Evolutionary conservation across 1,284 basidiomycete species (phyloP).

Genomic region (Trichosporon sp.): DNA sequence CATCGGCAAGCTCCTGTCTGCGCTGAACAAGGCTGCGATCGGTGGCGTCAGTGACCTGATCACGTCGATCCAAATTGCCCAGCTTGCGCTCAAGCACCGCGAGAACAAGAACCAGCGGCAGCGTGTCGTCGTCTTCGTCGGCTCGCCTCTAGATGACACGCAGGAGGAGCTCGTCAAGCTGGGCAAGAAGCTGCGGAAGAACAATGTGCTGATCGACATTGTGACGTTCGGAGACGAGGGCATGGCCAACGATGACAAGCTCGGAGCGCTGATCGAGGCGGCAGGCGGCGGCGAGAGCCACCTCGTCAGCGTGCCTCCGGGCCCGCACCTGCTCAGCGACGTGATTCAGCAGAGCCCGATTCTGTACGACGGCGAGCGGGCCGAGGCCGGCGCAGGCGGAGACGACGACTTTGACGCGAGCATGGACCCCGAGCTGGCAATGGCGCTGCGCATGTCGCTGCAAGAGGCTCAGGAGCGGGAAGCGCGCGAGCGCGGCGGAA

Average conservation of each 20-base stretch:
- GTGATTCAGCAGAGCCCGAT: conserved; percentile 73
- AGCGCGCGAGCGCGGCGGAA: conserved; percentile 12
- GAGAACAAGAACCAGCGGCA: conserved; percentile 98
- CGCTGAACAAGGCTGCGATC: conserved; percentile 68
- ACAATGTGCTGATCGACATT: conserved; percentile 93
- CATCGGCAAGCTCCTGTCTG: conserved; percentile 81
- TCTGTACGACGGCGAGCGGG: conserved; percentile 58
- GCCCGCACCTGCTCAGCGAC: conserved; percentile 76
- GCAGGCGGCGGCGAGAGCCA: conserved; percentile 54
- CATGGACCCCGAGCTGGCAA: conserved; percentile 92
- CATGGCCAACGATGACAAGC: conserved; percentile 45
- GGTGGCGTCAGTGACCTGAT: conserved; percentile 76
- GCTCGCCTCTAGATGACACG: conserved; percentile 69
- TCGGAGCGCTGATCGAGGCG: conserved; percentile 47
- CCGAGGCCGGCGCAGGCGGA: conserved; percentile 59
- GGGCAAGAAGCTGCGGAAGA: conserved; percentile 98
- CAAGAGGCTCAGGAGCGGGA: conserved; percentile 79
- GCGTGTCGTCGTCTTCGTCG: conserved; percentile 88
- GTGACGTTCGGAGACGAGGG: conserved; percentile 61
- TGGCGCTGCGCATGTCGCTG: conserved; percentile 96
- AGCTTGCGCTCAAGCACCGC: conserved; percentile 93
- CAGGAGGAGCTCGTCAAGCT: conserved; percentile 75
- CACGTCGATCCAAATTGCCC: conserved; percentile 87
- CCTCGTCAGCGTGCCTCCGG: conserved; percentile 72
- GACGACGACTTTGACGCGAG: conserved; percentile 69